Percentiles rank a stretch among this genome's conserved stretches.
Conservation (phyloP, 2,329 filamentous ascomycete genomes). For the Atkinsonella texensis region DNA sequence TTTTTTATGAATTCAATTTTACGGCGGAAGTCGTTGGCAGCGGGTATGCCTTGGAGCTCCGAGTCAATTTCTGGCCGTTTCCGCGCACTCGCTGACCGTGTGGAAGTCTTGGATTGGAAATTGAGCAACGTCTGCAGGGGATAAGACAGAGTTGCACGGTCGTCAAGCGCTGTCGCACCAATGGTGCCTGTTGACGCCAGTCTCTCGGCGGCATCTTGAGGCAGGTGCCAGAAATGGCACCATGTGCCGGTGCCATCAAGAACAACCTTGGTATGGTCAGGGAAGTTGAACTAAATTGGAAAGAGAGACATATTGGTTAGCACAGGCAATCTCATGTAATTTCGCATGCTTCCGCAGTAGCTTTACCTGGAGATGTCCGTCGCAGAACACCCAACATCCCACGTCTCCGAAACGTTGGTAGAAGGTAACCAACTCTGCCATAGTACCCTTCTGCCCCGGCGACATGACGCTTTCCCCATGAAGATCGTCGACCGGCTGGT, state of each 20-base stretch:
- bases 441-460: conserved; percentile 23
- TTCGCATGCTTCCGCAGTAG: not conserved
- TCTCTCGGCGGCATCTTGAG: conserved; percentile 55
- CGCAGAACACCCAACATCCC: conserved; percentile 69
- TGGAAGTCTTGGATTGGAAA: conserved; percentile 40
- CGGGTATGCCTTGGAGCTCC: conserved; percentile 51
- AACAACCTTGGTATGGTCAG: conserved; percentile 77
- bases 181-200: conserved; percentile 55
- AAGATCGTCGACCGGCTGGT: conserved; percentile 34
- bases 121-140: conserved; percentile 63
- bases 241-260: conserved; percentile 62
- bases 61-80: conserved; percentile 49
- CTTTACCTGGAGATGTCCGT: conserved; percentile 62
- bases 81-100: conserved; percentile 34
- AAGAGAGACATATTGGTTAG: not conserved
- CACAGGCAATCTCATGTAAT: not conserved
- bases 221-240: conserved; percentile 68
- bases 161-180: conserved; percentile 56
- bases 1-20: conserved; percentile 64
- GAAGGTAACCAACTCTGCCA: conserved; percentile 57
- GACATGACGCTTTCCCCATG: conserved; percentile 27
- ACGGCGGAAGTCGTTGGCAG: conserved; percentile 58
- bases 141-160: conserved; percentile 59
- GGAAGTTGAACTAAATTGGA: conserved; percentile 62
- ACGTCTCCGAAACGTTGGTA: conserved; percentile 74